A percentile compares a stretch with the other conserved stretches of the same genome.
phyloP scores from a whole-genome alignment of 805 yeast species.

The Lachancea quebecensis region DNA sequence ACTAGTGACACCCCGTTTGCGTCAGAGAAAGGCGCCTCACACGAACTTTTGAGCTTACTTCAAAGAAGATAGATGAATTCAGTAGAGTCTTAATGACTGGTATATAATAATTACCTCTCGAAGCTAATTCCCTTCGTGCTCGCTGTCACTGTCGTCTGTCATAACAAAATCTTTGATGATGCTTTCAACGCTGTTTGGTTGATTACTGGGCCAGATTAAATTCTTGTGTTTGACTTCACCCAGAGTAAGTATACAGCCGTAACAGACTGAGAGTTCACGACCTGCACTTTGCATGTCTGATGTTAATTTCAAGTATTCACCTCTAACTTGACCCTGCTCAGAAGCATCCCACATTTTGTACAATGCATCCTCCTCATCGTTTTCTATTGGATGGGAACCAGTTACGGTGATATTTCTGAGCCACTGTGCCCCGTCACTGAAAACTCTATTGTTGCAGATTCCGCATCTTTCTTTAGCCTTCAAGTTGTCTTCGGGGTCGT shows the following conservation, averaged over 20 bases:
- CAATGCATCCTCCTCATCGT: constrained; percentile 36
- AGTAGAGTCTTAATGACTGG: not conserved
- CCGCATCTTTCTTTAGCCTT: constrained; percentile 36
- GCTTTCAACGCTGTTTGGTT: constrained; percentile 29
- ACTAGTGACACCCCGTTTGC: not conserved
- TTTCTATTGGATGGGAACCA: constrained; percentile 43
- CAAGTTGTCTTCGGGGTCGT: constrained; percentile 34
- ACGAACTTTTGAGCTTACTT: constrained; percentile 22
- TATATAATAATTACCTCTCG: not conserved
- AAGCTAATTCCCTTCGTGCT: not conserved
- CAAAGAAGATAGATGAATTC: constrained; percentile 11
- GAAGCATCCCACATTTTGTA: constrained; percentile 31
- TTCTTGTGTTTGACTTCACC: constrained; percentile 36
- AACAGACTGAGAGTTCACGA: constrained; percentile 44
- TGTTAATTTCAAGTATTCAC: constrained; percentile 17
- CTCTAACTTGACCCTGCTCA: constrained; percentile 16
- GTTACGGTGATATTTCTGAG: constrained; percentile 58
- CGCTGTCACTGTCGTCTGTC: constrained; percentile 27
- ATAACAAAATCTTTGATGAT: constrained; percentile 45
- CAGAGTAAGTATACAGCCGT: constrained; percentile 67
- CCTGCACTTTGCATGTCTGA: constrained; percentile 15
- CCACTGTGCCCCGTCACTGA: constrained; percentile 60
- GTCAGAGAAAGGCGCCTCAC: constrained; percentile 11
- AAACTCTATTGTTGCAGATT: constrained; percentile 50
- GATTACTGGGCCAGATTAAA: constrained; percentile 35